Conservation (phyloP, 805 yeast genomes). For the Barnettozyma sp. region DNA sequence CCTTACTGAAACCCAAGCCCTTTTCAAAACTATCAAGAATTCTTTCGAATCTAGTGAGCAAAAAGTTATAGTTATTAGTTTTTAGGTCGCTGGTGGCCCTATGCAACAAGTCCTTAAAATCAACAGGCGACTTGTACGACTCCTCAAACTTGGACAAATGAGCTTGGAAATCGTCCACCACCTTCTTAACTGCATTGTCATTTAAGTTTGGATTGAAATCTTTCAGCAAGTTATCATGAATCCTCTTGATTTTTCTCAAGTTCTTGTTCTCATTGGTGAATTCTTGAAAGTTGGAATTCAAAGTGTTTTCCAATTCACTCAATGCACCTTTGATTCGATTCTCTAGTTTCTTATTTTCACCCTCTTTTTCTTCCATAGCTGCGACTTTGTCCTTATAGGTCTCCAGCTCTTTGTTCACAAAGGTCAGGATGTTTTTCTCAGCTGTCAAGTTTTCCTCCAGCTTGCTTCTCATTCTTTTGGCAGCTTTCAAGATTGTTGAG, state of each 20-base stretch:
- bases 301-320: conserved; percentile 9
- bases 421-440: conserved; percentile 4
- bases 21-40: conserved; percentile 7
- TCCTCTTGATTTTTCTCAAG: conserved; percentile 22
- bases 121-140: conserved; percentile 1
- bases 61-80: not conserved
- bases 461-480: conserved; percentile 20
- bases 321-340: conserved; percentile 8
- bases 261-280: conserved; percentile 21
- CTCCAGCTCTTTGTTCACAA: conserved; percentile 10
- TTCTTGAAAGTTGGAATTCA: conserved; percentile 17
- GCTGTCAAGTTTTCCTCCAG: conserved; percentile 25
- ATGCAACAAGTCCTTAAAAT: not conserved
- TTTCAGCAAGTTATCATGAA: conserved; percentile 42
- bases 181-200: conserved; percentile 76
- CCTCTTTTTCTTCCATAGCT: not conserved
- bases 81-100: not conserved
- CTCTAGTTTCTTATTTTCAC: conserved; percentile 4
- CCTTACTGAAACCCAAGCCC: conserved; percentile 11
- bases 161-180: conserved; percentile 41
- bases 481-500: conserved; percentile 16
- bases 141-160: conserved; percentile 11
- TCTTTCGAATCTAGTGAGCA: not conserved
- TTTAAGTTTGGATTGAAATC: conserved; percentile 81
- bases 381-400: conserved; percentile 5